Evolutionary conservation across 495 filamentous ascomycete genomes (phyloP).

Genomic region (Aspergillus panamensis): DNA sequence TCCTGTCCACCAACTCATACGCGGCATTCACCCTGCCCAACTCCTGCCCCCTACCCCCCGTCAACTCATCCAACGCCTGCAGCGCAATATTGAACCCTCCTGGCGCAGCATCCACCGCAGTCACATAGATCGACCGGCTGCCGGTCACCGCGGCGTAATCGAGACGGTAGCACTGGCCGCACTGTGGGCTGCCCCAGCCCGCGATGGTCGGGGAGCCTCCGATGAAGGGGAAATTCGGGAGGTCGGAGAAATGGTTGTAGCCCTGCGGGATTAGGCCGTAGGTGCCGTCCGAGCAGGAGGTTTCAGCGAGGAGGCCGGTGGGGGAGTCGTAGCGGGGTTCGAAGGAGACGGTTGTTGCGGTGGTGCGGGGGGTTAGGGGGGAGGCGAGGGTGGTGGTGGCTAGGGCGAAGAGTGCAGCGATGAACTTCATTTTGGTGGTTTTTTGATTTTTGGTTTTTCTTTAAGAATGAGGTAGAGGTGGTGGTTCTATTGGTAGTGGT

Average conservation of each 20-base stretch:
- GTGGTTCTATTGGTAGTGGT: neutral
- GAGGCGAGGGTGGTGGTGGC: constrained; percentile 12
- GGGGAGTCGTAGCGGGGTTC: constrained; percentile 35
- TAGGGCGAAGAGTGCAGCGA: constrained; percentile 10
- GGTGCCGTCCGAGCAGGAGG: constrained; percentile 53
- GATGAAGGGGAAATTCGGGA: constrained; percentile 57
- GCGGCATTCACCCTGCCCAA: constrained; percentile 56
- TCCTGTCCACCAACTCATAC: constrained; percentile 38
- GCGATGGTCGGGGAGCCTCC: constrained; percentile 58
- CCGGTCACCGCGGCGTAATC: constrained; percentile 36
- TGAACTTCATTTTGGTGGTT: constrained; percentile 11
- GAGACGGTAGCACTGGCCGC: constrained; percentile 68
- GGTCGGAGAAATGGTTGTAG: constrained; percentile 57
- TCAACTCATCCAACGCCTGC: constrained; percentile 63
- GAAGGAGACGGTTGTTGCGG: constrained; percentile 31
- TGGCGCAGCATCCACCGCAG: constrained; percentile 61
- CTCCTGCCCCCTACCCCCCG: constrained; percentile 49
- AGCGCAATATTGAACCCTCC: constrained; percentile 63
- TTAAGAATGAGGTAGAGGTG: neutral
- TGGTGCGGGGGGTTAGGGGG: neutral
- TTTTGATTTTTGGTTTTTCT: neutral
- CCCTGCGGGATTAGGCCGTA: constrained; percentile 61
- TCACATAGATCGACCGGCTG: constrained; percentile 58
- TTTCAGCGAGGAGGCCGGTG: constrained; percentile 52
- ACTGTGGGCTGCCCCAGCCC: constrained; percentile 57